Evolutionary conservation across 1,284 basidiomycete species (phyloP), one percentile per base, ranked within the genome.

Genomic region (Ustilago cynodontis): DNA sequence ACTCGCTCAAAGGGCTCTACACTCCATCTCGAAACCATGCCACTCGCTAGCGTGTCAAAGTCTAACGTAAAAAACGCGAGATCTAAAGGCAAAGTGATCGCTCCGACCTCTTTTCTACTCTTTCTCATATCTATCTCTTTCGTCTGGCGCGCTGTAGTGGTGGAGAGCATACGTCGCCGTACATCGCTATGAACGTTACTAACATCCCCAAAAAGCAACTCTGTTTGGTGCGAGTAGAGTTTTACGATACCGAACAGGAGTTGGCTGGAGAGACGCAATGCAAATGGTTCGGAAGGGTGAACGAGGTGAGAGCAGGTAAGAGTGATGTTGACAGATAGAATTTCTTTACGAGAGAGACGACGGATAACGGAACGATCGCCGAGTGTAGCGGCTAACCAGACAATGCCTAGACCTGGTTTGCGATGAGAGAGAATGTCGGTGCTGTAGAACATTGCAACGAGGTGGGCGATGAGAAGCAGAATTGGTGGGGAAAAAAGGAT

Each of bases 381-480:
- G 1, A 83, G 53, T 2, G 82, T 83, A 0, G 80, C 81, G 0
- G 81, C 82, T 0, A 83, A 72, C 81, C 81, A 83, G n/a, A 82
- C 72, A n/a, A 82, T 62, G 31, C 77, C 79, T 1, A 83, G 70
- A 1, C 82, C 79, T 3, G 58, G 69, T 24, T 71, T 67, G 35
- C 75, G 68, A 10, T 70, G 69, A 1, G 65, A 60, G 26, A 83
- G 77, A 37, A 82, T 75, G 59, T 82, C 80, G 47, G 47, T 49
- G 54, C 59, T 79, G 71, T 79, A 82, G 51, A 82, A 82, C 81
- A 82, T 82, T 24, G 1, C 22, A 6, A 16, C 20, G 35, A 6
- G 16, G 14, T n/a, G n/a, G 54, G 18, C 2, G 37, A n/a, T 5
- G 35, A 18, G 28, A 35, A 33, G 51, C 28, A 53, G 18, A 13